Evolutionary conservation across 2,329 filamentous ascomycete species (phyloP).

Genomic region (Monascus ruber): DNA sequence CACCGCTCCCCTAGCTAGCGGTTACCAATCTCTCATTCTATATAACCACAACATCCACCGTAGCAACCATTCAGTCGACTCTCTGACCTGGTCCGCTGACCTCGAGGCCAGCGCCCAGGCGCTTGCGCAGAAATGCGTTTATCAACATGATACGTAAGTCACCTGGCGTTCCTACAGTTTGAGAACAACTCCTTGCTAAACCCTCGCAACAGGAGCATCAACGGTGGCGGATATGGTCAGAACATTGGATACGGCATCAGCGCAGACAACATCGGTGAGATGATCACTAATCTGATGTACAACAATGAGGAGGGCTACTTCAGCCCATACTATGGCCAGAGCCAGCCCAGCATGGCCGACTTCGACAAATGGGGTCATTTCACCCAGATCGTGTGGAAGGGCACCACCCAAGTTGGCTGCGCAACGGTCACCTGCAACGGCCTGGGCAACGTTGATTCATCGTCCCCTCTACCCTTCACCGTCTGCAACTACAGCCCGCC

Average conservation of each 20-base stretch:
- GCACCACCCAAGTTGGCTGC: constrained; percentile 53
- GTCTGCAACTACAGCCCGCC: constrained; percentile 78
- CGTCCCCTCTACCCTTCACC: constrained; percentile 52
- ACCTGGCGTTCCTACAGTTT: background rate
- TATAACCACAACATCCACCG: constrained; percentile 81
- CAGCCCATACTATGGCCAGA: constrained; percentile 47
- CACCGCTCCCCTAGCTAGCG: constrained; percentile 9
- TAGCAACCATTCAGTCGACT: constrained; percentile 60
- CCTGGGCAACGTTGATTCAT: constrained; percentile 31
- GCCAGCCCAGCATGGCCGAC: constrained; percentile 47
- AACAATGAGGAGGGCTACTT: constrained; percentile 58
- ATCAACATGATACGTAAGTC: constrained; percentile 67
- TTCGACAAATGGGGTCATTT: constrained; percentile 65
- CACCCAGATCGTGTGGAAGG: constrained; percentile 62
- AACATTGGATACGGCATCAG: constrained; percentile 68
- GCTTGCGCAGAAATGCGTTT: constrained; percentile 57
- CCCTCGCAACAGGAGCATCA: constrained; percentile 30
- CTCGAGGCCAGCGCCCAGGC: constrained; percentile 53
- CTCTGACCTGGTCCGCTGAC: constrained; percentile 53
- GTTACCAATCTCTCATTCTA: constrained; percentile 33
- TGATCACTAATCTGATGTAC: constrained; percentile 80
- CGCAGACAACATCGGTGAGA: constrained; percentile 48
- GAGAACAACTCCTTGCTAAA: constrained; percentile 22
- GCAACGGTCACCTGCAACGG: constrained; percentile 36
- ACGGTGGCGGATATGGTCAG: constrained; percentile 66